Evolutionary conservation across 1,139 yeast species (phyloP).

Genomic region (Nakaseomyces uthaithaninus): DNA sequence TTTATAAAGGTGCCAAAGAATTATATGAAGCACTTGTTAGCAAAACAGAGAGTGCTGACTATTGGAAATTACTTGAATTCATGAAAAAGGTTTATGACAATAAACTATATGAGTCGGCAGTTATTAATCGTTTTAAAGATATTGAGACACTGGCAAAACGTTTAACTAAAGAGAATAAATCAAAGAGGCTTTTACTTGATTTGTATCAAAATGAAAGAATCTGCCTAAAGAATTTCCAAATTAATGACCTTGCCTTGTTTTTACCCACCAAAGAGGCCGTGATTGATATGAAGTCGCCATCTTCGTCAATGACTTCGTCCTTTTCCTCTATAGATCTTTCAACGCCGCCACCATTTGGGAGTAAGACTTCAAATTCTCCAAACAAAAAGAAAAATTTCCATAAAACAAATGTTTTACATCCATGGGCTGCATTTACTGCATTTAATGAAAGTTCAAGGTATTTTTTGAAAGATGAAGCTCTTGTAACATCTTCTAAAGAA

Average conservation of each 20-base stretch:
- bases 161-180: constrained; percentile 65
- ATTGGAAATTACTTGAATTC: constrained; percentile 12
- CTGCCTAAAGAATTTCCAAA: constrained; percentile 55
- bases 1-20: constrained; percentile 19
- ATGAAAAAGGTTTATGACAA: constrained; percentile 28
- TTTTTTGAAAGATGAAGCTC: constrained; percentile 20
- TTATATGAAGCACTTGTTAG: constrained; percentile 10
- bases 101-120: constrained; percentile 53
- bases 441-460: constrained; percentile 27
- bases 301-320: constrained; percentile 26
- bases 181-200: constrained; percentile 39
- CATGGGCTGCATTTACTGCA: constrained; percentile 33
- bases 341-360: constrained; percentile 27
- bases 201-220: constrained; percentile 44
- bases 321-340: constrained; percentile 32
- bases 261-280: constrained; percentile 52
- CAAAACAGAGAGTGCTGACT: constrained; percentile 21
- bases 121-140: constrained; percentile 73
- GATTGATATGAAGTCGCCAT: constrained; percentile 34
- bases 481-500: constrained; percentile 22
- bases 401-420: constrained; percentile 11
- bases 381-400: background rate
- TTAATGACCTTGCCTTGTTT: constrained; percentile 72
- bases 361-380: constrained; percentile 10
- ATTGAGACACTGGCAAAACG: constrained; percentile 88